A percentile compares a stretch with the other conserved stretches of the same genome.
phyloP scores from a whole-genome alignment of 164 flowering plant species.

The Pachysandra terminalis region DNA sequence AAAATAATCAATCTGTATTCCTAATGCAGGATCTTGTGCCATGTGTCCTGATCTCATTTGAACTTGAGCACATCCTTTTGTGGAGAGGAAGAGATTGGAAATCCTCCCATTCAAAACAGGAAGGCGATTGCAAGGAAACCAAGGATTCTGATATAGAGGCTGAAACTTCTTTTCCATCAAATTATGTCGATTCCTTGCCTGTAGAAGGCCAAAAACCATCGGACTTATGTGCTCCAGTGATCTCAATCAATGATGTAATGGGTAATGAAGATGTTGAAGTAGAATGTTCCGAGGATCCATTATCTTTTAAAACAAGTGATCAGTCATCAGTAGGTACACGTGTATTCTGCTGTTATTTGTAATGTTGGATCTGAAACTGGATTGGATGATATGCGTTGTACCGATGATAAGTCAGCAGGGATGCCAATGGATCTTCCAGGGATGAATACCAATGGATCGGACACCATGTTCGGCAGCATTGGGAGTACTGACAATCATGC shows the following conservation, averaged over 20 bases:
- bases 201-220: conserved; percentile 26
- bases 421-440: background rate
- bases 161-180: conserved; percentile 10
- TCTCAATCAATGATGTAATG: conserved; percentile 1
- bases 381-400: conserved; percentile 2
- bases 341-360: background rate
- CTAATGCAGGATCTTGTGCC: conserved; percentile 84
- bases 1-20: background rate
- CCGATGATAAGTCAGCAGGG: conserved; percentile 4
- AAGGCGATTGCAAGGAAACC: conserved; percentile 12
- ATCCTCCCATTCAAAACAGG: conserved; percentile 39
- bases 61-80: conserved; percentile 72
- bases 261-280: too few species aligned
- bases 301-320: conserved; percentile 11
- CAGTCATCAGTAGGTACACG: conserved; percentile 6
- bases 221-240: conserved; percentile 8
- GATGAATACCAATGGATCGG: background rate
- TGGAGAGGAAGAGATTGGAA: conserved; percentile 92
- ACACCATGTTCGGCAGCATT: conserved; percentile 2
- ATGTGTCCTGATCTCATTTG: conserved; percentile 82
- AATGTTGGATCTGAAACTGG: background rate
- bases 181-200: conserved; percentile 2
- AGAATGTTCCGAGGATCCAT: conserved; percentile 15
- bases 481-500: conserved; percentile 7
- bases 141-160: conserved; percentile 16